phyloP scores from a whole-genome alignment of 371 early-diverging fungal genomes.

The Lichtheimia ramosa region DNA sequence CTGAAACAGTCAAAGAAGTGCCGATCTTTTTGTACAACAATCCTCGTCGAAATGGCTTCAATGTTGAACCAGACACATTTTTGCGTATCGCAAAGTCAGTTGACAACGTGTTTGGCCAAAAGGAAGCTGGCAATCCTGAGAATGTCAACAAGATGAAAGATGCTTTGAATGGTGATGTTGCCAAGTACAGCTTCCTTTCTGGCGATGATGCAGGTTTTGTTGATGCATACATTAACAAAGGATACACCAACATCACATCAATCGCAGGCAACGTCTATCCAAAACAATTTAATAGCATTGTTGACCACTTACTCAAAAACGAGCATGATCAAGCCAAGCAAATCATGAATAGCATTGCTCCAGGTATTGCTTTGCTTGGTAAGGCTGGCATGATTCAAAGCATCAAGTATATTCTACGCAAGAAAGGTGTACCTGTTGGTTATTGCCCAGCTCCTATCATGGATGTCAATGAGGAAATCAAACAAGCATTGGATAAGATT shows the following conservation, averaged over 20 bases:
- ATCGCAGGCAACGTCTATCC: constrained; percentile 27
- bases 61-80: constrained; percentile 23
- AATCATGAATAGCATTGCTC: constrained; percentile 2
- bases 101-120: constrained; percentile 20
- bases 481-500: constrained; percentile 1
- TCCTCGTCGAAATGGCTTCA: constrained; percentile 22
- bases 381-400: constrained; percentile 16
- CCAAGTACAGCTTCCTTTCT: constrained; percentile 15
- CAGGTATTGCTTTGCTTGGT: constrained; percentile 11
- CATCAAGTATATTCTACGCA: constrained; percentile 29
- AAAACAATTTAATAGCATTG: constrained; percentile 7
- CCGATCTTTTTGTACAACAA: constrained; percentile 35
- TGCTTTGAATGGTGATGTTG: background rate
- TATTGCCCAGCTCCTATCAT: constrained; percentile 26
- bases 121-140: constrained; percentile 22
- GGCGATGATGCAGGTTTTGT: constrained; percentile 16
- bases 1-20: constrained; percentile 10
- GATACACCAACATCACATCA: constrained; percentile 25
- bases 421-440: constrained; percentile 23
- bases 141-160: constrained; percentile 22
- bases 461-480: constrained; percentile 11
- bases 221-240: constrained; percentile 10
- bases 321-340: constrained; percentile 15
- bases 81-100: constrained; percentile 8
- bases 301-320: constrained; percentile 9